A percentile compares a stretch with the other conserved stretches of the same genome.
Conservation (phyloP, 208 protist genomes). For the Crithidia acanthocephali region DNA sequence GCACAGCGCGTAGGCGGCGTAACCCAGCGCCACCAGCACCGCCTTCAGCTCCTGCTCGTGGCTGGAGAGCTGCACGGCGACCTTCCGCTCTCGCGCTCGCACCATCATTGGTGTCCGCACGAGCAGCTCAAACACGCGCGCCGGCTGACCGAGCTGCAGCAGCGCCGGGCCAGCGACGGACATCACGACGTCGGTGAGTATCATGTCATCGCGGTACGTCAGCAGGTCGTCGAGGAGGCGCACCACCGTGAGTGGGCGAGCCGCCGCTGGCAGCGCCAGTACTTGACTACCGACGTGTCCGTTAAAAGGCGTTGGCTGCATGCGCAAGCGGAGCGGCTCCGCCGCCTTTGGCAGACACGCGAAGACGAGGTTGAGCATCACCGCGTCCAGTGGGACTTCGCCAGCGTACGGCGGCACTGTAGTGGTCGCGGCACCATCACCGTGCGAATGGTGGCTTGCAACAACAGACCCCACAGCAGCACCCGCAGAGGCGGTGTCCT, state of each 20-base stretch:
- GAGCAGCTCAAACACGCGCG: constrained; percentile 67
- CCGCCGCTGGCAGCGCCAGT: constrained; percentile 27
- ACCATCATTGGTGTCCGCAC: constrained; percentile 50
- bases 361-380: constrained; percentile 72
- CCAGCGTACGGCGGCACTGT: background rate
- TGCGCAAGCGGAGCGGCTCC: background rate
- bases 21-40: constrained; percentile 36
- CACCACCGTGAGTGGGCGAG: constrained; percentile 45
- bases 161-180: constrained; percentile 59
- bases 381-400: constrained; percentile 35
- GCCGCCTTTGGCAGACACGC: constrained; percentile 37
- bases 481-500: background rate
- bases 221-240: constrained; percentile 66
- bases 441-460: background rate
- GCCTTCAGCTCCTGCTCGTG: constrained; percentile 18
- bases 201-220: constrained; percentile 67
- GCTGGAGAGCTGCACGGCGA: constrained; percentile 14
- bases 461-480: background rate
- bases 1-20: constrained; percentile 50
- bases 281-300: background rate
- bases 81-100: constrained; percentile 28
- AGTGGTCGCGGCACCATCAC: background rate
- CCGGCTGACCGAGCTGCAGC: constrained; percentile 59
- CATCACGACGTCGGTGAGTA: constrained; percentile 70
- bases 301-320: background rate